A percentile compares a stretch with the other conserved stretches of the same genome.
These are phyloP conservation scores for Ceratocystis diversiconidia DNA, from an alignment of 2,329 filamentous ascomycete species.

Conservation along the genomic window DNA sequence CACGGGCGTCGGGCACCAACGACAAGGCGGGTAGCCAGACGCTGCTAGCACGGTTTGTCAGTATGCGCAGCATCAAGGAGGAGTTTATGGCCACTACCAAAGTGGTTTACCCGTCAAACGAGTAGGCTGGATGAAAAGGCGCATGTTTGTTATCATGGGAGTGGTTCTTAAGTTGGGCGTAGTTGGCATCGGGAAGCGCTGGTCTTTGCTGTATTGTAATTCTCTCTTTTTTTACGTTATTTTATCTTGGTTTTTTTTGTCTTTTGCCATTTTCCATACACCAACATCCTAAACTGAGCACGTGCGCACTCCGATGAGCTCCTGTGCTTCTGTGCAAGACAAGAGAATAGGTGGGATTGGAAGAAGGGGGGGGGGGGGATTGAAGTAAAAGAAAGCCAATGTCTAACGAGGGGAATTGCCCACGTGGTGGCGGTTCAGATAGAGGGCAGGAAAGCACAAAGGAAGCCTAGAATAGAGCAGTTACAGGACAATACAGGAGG, in stretches of 20 bases:
- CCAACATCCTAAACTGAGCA: background rate
- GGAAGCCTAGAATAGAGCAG: too few relatives aligned
- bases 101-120: constrained; percentile 60
- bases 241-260: background rate
- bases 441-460: background rate
- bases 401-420: background rate
- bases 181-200: constrained; percentile 4
- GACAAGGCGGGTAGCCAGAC: constrained; percentile 57
- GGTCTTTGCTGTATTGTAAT: constrained; percentile 1
- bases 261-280: background rate
- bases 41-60: constrained; percentile 51
- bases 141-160: too few relatives aligned
- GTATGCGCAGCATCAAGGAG: constrained; percentile 56
- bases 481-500: too few relatives aligned
- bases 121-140: constrained; percentile 23
- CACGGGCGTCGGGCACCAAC: constrained; percentile 54
- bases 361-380: background rate
- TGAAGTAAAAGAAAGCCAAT: background rate
- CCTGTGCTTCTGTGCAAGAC: background rate
- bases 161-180: background rate
- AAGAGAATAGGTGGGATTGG: background rate
- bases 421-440: background rate
- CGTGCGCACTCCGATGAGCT: background rate
- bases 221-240: constrained; percentile 3
- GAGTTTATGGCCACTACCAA: constrained; percentile 51